Base-by-base conservation (phyloP, 441 rosid species). In the Populus hybrid region DNA sequence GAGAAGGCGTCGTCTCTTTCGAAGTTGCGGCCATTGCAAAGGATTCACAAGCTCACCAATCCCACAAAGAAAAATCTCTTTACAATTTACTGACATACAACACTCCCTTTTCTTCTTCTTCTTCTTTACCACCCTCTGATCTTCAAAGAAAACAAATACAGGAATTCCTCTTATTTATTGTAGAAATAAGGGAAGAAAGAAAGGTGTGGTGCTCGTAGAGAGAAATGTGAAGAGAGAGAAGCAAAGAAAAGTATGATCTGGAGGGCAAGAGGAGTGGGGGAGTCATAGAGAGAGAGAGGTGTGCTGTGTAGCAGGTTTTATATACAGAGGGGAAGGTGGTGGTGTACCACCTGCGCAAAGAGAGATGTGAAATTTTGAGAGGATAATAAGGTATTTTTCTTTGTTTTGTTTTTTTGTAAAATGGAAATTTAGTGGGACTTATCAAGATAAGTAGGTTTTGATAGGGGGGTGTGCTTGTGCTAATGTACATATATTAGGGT, bases 21-120 rank as follows among this genome's bases (percentile, higher is more conserved):
- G 93, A 35, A 92, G 92, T 67, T 95, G 99, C 77, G 99, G 97
- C 97, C 99, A 95, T 95, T 95, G 98, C 70, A 89, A 78, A 68
- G 98, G 97, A 84, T 95, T 95, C 28, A 86, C 88, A 57, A 90
- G 92, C 82, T 87, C 94, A 66, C 97, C 97, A 84, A 91, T 86
- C 90, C 92, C 96, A 84, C 94, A 86, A 83, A 84, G 83, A 82
- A 82, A 84, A 80, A 85, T 83, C 89, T 85, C 97, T 35, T 73
- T 78, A 81, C 93, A 92, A 78, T 89, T 92, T 77, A 87, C 89
- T 92, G 98, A 93, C 99, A 95, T 95, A 93, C 99, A 95, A 96
- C 94, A 92, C 61, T 77, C 57, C 57, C 57, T 50, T 50, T 14
- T 50, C 57, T 50, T 50, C 57, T 50, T 50, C 59, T 57, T 70